Evolutionary conservation across 495 filamentous ascomycete species (phyloP), one percentile per base, ranked within the genome.

Genomic region (Neurospora pannonica): DNA sequence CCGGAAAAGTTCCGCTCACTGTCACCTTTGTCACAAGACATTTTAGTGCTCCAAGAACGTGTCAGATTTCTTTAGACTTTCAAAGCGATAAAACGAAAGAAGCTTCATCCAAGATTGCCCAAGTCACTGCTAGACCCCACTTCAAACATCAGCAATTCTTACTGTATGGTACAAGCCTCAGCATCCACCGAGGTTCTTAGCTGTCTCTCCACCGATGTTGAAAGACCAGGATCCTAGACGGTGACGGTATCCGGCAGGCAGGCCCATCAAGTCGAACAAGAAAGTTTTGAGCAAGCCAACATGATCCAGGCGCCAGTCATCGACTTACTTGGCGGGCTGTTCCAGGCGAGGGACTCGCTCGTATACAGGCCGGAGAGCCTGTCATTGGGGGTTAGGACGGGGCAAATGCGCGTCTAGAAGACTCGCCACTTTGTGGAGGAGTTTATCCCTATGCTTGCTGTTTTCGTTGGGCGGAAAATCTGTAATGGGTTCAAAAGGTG

Each of bases 21-120:
- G 73, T 75, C 71, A 75, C 67, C 38, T 73, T 75, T 76, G 48
- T 60, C 21, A 7, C 11, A 28, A 60, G 48, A 60, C 48, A 67
- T 67, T 34, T 19, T 67, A 9, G 54, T 67, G 15, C 54, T 67
- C 54, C 54, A 19, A 67, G 28, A 19, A 67, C 31, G 24, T 67
- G 28, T 67, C 54, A 19, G 28, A 34, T 9, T 4, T 67, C 24
- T 31, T 31, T 36, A 15, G 28, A 62, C 54, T 9, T 67, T 36
- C 54, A 67, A 78, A 76, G 76, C 75, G 75, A 73, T n/a, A 77
- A 74, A 67, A 75, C 75, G 78, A 78, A 79, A 74, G 70, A 15
- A 60, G 48, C 21, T 11, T 60, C 42, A 75, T 74, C 74, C 75
- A 79, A 77, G 73, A 54, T 74, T 76, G 38, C 74, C 40, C 71